These are phyloP conservation scores for Tulasnella calospora DNA, from an alignment of 768 basidiomycete species.

Conservation along the genomic window DNA sequence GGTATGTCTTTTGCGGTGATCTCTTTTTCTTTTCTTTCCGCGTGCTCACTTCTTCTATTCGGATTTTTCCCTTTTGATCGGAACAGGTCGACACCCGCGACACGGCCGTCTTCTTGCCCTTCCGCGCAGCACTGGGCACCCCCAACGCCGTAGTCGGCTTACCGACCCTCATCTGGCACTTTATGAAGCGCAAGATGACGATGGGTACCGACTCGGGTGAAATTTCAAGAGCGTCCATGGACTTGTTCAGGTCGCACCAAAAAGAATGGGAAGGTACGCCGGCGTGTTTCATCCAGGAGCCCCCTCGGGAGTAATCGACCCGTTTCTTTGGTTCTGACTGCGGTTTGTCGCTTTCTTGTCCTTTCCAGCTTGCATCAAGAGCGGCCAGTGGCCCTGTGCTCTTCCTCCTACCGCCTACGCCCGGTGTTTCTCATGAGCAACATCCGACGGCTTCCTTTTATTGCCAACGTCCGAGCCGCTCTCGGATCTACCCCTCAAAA, in stretches of 20 bases:
- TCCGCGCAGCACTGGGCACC: conserved; percentile 23
- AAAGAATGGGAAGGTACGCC: conserved; percentile 26
- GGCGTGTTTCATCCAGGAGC: not conserved
- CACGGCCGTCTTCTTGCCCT: conserved; percentile 20
- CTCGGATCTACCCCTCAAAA: not conserved
- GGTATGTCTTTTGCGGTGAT: not conserved
- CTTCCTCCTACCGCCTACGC: conserved; percentile 25
- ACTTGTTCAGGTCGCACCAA: conserved; percentile 24
- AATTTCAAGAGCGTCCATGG: conserved; percentile 21
- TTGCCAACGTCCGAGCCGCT: not conserved
- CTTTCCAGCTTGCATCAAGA: conserved; percentile 18
- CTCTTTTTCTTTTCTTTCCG: not conserved
- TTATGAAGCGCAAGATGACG: conserved; percentile 27
- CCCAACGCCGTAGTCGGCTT: conserved; percentile 23
- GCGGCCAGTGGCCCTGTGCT: conserved; percentile 25
- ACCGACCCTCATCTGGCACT: conserved; percentile 26
- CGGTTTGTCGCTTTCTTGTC: not conserved
- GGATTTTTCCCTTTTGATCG: not conserved
- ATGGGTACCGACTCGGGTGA: conserved; percentile 24
- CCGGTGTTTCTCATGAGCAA: conserved; percentile 23
- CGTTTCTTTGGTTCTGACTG: not conserved
- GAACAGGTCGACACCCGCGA: conserved; percentile 24
- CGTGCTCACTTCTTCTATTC: not conserved
- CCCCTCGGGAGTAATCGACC: not conserved
- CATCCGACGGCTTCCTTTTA: not conserved